Conservation (phyloP, 345 rosid genomes). For the Eucalyptus regnans region DNA sequence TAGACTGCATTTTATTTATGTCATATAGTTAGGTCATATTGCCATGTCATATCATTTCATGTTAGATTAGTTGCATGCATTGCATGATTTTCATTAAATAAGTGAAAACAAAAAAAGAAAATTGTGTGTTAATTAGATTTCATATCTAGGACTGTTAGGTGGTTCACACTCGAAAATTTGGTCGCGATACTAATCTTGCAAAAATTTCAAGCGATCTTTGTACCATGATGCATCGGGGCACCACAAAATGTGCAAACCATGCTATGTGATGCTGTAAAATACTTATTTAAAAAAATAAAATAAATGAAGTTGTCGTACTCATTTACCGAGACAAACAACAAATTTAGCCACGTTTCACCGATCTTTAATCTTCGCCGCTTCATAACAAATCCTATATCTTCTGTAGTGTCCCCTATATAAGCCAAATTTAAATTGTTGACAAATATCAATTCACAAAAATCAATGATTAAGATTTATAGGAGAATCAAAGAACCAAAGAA, state of each 20-base stretch:
- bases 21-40: no score
- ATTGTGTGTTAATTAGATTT: no score
- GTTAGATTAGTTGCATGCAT: no score
- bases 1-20: no score
- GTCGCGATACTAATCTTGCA: neutral
- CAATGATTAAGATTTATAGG: neutral
- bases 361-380: neutral
- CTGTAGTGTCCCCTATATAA: neutral
- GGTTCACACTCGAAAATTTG: no score
- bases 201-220: neutral
- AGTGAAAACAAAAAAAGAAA: no score
- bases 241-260: neutral
- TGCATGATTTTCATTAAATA: no score
- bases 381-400: neutral
- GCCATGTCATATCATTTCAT: no score
- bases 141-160: no score
- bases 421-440: neutral
- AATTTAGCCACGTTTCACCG: neutral
- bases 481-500: neutral
- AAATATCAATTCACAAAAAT: neutral
- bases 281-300: neutral
- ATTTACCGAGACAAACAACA: neutral
- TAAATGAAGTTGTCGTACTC: neutral
- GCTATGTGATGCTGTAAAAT: neutral
- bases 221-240: neutral